Base-by-base conservation (phyloP, 257 asterid species). In the Jacaranda copaia region DNA sequence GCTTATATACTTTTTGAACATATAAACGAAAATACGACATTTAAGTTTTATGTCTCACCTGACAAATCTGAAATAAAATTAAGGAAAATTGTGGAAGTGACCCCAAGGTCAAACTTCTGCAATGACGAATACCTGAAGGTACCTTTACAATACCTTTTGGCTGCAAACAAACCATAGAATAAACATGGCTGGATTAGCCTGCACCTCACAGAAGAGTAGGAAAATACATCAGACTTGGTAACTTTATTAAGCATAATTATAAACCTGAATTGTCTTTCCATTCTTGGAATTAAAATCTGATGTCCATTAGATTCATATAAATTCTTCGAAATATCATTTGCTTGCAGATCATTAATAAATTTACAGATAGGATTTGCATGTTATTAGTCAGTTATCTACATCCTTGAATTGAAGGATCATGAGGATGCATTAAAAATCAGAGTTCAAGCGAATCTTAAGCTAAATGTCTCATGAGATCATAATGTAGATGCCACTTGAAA, bases 401-500 rank as follows among this genome's bases (percentile, higher is more conserved):
- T 69, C 32, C 25, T 15, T 32, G 32, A 69, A 69, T 32, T 6
- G 61, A 51, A 49, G 61, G 74, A 32, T 35, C 32, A 38, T 15
- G 61, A 49, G 51, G 40, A 67, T 67, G 48, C 61, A 6, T 61
- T 51, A 8, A 14, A 15, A 25, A 20, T 14, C 13, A 13, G 15
- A 49, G 5, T 12, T 46, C 48, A 49, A 45, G 43, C 19, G 7
- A 49, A 48, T 68, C 14, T 60, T 48, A 68, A 32, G 11, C 55
- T 51, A 43, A 59, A 13, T 58, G 64, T 63, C 6, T 74, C 65
- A 51, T 40, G 38, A 55, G 16, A 61, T 61, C 5, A 45, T 32
- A 38, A 20, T 46, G 43, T 62, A 55, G 14, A 51, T 49, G 20
- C 66, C 3, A 59, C 60, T 59, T 59, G 38, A 45, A 73, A 60